phyloP scores from a whole-genome alignment of 352 stramenopile genomes.

The Globisporangium irregulare region DNA sequence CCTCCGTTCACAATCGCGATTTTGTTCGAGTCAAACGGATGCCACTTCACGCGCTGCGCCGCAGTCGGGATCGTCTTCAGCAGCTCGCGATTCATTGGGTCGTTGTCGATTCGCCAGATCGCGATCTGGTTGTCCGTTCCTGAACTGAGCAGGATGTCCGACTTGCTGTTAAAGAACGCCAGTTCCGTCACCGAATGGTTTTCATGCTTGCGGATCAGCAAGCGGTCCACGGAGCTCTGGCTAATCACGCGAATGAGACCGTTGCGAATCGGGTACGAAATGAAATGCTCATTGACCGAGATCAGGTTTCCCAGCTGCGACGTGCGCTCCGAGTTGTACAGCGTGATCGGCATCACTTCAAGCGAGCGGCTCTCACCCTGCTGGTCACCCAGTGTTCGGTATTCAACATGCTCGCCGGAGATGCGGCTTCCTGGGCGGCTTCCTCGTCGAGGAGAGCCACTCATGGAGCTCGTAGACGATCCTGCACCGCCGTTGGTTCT shows the following conservation, averaged over 20 bases:
- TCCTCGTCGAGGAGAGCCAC: conserved; percentile 37
- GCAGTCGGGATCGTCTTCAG: conserved; percentile 57
- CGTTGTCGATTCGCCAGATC: conserved; percentile 62
- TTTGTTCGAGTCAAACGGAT: conserved; percentile 69
- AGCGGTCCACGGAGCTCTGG: conserved; percentile 69
- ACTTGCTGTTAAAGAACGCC: conserved; percentile 70
- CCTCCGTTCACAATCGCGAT: conserved; percentile 70
- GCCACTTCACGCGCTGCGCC: conserved; percentile 76
- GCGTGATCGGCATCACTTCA: conserved; percentile 83
- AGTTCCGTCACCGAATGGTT: conserved; percentile 71
- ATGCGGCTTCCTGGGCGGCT: conserved; percentile 47
- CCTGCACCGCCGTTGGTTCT: conserved; percentile 39
- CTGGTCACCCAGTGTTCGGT: conserved; percentile 37
- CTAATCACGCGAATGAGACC: conserved; percentile 83
- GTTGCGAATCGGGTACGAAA: conserved; percentile 85
- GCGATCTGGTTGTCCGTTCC: conserved; percentile 75
- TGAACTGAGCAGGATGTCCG: conserved; percentile 61
- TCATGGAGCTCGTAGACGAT: conserved; percentile 38
- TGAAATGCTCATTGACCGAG: conserved; percentile 81
- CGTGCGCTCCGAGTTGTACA: conserved; percentile 76
- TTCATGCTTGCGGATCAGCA: conserved; percentile 76
- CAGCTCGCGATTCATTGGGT: conserved; percentile 69
- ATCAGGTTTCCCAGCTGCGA: conserved; percentile 74
- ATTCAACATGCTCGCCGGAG: conserved; percentile 51
- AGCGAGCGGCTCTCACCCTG: conserved; percentile 49